Percentiles rank a stretch among this genome's conserved stretches.
Evolutionary conservation across 1,284 basidiomycete species (phyloP).

Genomic region (Ustilago curta): DNA sequence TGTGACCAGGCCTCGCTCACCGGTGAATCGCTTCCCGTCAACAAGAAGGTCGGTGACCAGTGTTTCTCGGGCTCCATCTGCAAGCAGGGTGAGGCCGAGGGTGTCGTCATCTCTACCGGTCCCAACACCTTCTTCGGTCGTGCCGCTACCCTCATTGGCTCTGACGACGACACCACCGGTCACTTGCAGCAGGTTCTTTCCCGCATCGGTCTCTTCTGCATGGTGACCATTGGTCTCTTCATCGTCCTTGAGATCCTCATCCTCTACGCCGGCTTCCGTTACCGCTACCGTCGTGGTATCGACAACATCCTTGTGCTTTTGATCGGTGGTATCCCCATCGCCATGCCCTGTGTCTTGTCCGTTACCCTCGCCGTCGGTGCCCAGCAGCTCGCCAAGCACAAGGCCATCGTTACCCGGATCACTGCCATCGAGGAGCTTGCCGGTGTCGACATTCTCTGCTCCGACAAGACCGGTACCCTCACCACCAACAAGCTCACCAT

Average conservation of each 20-base stretch:
- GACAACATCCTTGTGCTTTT: slow-evolving; percentile 98
- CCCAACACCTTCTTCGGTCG: slow-evolving; percentile 91
- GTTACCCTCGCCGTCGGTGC: slow-evolving; percentile 97
- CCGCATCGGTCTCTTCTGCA: slow-evolving; percentile 87
- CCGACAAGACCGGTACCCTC: slow-evolving; percentile 96
- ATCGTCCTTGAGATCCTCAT: slow-evolving; percentile 91
- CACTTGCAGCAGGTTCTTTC: slow-evolving; percentile 88
- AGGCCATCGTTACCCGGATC: slow-evolving; percentile 95
- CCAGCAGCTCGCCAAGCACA: slow-evolving; percentile 89
- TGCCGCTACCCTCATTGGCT: slow-evolving; percentile 89
- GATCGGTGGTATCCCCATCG: slow-evolving; percentile 98
- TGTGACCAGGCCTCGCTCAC: slow-evolving; percentile 96
- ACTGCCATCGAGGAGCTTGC: slow-evolving; percentile 94
- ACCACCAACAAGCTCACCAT: slow-evolving; percentile 98
- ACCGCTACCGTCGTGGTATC: slow-evolving; percentile 81
- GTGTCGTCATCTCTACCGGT: slow-evolving; percentile 91
- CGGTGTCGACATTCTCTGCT: slow-evolving; percentile 93
- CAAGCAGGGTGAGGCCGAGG: slow-evolving; percentile 82
- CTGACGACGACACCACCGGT: slow-evolving; percentile 82
- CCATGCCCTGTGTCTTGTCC: slow-evolving; percentile 94
- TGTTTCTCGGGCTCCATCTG: slow-evolving; percentile 81
- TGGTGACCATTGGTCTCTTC: slow-evolving; percentile 89
- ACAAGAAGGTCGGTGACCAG: slow-evolving; percentile 75
- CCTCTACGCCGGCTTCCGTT: slow-evolving; percentile 81
- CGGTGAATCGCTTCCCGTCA: slow-evolving; percentile 93